phyloP scores from a whole-genome alignment of 805 yeast species.

The Teunomyces atbi region DNA sequence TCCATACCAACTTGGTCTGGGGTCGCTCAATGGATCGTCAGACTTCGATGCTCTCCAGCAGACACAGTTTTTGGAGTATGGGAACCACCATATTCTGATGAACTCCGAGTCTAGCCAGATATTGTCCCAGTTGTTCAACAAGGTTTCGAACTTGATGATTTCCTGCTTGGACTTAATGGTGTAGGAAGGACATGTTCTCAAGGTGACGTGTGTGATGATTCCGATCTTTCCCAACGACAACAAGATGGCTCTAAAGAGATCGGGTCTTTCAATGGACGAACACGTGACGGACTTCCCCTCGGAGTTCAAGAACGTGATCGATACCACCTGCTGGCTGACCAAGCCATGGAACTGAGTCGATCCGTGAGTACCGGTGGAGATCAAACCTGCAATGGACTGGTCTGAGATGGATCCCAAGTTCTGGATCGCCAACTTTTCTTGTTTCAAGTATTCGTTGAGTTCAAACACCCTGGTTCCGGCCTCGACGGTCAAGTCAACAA shows the following conservation, averaged over 20 bases:
- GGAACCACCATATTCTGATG: conserved; percentile 97
- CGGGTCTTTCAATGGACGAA: conserved; percentile 60
- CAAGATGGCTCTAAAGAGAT: conserved; percentile 76
- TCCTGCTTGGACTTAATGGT: conserved; percentile 80
- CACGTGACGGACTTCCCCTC: conserved; percentile 69
- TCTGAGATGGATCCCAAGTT: conserved; percentile 92
- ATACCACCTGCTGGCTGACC: conserved; percentile 83
- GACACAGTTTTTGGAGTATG: conserved; percentile 81
- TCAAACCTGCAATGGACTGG: conserved; percentile 92
- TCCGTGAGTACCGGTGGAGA: conserved; percentile 96
- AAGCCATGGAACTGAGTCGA: conserved; percentile 91
- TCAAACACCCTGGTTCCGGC: conserved; percentile 84
- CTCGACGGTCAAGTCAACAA: conserved; percentile 89
- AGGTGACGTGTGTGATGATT: conserved; percentile 77
- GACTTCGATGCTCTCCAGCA: conserved; percentile 89
- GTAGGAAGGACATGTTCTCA: conserved; percentile 81
- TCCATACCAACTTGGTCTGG: conserved; percentile 83
- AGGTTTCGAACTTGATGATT: conserved; percentile 71
- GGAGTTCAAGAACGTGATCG: conserved; percentile 71
- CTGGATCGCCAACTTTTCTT: conserved; percentile 75
- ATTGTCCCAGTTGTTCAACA: conserved; percentile 69
- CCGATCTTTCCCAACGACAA: conserved; percentile 91
- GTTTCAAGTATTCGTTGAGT: conserved; percentile 63
- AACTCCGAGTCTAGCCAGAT: conserved; percentile 90
- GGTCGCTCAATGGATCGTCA: conserved; percentile 56